These are phyloP conservation scores for Candida sp. DNA, from an alignment of 1,139 yeast species.

Conservation along the genomic window DNA sequence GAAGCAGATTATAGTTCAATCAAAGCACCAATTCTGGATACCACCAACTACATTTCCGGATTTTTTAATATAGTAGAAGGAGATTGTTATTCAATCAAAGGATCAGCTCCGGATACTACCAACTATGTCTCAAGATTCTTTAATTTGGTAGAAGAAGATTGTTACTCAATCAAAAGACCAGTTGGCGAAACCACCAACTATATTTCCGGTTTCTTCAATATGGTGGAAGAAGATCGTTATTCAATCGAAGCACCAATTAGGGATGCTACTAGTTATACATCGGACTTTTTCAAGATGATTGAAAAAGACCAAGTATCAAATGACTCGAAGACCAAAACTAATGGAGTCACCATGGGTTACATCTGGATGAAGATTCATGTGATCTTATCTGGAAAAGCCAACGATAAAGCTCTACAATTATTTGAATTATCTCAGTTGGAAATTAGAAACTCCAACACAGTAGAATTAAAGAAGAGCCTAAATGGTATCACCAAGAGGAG, in stretches of 20 bases:
- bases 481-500: background rate
- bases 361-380: background rate
- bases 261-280: background rate
- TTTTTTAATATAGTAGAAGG: background rate
- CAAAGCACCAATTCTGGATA: background rate
- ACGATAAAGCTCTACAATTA: background rate
- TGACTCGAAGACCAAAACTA: background rate
- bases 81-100: background rate
- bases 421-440: background rate
- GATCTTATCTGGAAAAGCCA: background rate
- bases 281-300: background rate
- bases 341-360: background rate
- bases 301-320: background rate
- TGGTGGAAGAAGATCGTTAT: background rate
- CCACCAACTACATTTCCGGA: background rate
- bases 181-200: background rate
- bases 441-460: background rate
- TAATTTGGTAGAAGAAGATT: background rate
- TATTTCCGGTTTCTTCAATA: background rate
- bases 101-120: too few species aligned
- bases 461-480: background rate
- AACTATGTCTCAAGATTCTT: background rate
- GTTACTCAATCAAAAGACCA: background rate
- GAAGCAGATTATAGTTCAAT: background rate
- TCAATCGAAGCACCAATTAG: background rate